Evolutionary conservation across 495 filamentous ascomycete genomes (phyloP), one percentile per base, ranked within the genome.

Genomic region (Penicillium canescens): DNA sequence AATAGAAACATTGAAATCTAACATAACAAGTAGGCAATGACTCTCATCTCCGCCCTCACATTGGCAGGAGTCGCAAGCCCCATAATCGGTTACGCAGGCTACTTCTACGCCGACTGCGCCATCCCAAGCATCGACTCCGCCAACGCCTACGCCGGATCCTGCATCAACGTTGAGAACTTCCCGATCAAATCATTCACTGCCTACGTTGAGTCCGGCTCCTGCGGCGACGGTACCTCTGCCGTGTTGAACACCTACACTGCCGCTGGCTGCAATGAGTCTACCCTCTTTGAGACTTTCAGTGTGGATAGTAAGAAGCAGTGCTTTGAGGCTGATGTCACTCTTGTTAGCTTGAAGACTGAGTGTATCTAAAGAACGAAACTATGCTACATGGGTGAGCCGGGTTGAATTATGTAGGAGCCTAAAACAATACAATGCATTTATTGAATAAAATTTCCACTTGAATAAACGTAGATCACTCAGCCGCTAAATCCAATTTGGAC

Each of bases 271-370:
- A 45, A 50, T 41, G 46, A 49, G 3, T 42, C 49, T 2, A 51
- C 49, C 14, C 21, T 63, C 31, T 57, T 41, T 21, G 42, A 52
- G 31, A 52, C 46, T 12, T 49, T 59, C n/a, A 39, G 23, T 7
- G 53, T 63, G 2, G 33, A 45, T 20, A 42, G 21, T 24, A 50
- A 52, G 46, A 55, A 57, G 56, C 53, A 57, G 38, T 63, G 60
- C 41, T 63, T 63, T 44, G 56, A 48, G 50, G 50, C 37, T 18
- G 60, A 57, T 52, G 46, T 43, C 5, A 63, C 60, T 1, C 33
- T 59, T n/a, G 46, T 57, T 6, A 63, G 60, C 33, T 2, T 63
- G n/a, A 56, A 45, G 33, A 39, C 51, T 80, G 54, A 94, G 60
- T 57, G 82, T 80, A 75, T 94, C 40, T 44, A 42, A 21, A 23